Percentiles rank a stretch among this genome's conserved stretches.
Evolutionary conservation across 2,329 filamentous ascomycete species (phyloP).

Genomic region (Aspergillus sp.): DNA sequence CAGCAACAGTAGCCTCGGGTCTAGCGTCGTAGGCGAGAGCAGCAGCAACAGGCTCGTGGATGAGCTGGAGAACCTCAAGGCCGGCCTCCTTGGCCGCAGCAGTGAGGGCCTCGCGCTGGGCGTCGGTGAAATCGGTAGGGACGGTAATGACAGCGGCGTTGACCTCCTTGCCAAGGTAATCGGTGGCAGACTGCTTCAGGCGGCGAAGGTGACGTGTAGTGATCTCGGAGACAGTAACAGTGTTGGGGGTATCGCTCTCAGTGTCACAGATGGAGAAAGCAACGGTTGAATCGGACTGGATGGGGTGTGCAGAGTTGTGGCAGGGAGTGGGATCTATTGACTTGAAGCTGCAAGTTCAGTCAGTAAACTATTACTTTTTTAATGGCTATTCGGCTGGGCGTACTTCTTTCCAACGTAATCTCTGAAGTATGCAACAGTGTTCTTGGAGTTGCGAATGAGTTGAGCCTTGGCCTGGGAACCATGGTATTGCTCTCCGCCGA

Average conservation of each 20-base stretch:
- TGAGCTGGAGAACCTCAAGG: slow-evolving; percentile 88
- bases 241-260: slow-evolving; percentile 66
- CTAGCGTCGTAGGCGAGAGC: slow-evolving; percentile 90
- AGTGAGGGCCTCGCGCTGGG: slow-evolving; percentile 79
- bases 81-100: slow-evolving; percentile 79
- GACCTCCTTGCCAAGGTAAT: slow-evolving; percentile 90
- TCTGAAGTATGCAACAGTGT: slow-evolving; percentile 94
- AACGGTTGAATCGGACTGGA: slow-evolving; percentile 72
- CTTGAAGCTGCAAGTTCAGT: slow-evolving; percentile 67
- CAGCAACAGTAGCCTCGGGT: slow-evolving; percentile 71
- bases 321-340: slow-evolving; percentile 94
- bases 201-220: slow-evolving; percentile 83
- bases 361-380: slow-evolving; percentile 13
- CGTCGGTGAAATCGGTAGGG: slow-evolving; percentile 88
- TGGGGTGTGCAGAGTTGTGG: slow-evolving; percentile 89
- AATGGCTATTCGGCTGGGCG: neutral
- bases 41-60: slow-evolving; percentile 87
- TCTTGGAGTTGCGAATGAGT: slow-evolving; percentile 86
- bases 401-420: slow-evolving; percentile 96
- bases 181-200: slow-evolving; percentile 79
- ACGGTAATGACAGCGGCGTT: slow-evolving; percentile 94
- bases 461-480: slow-evolving; percentile 94
- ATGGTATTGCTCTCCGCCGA: slow-evolving; percentile 95
- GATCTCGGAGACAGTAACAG: slow-evolving; percentile 77
- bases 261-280: slow-evolving; percentile 85